phyloP scores from a whole-genome alignment of 371 early-diverging fungal genomes.

The Basidiobolus meristosporus region DNA sequence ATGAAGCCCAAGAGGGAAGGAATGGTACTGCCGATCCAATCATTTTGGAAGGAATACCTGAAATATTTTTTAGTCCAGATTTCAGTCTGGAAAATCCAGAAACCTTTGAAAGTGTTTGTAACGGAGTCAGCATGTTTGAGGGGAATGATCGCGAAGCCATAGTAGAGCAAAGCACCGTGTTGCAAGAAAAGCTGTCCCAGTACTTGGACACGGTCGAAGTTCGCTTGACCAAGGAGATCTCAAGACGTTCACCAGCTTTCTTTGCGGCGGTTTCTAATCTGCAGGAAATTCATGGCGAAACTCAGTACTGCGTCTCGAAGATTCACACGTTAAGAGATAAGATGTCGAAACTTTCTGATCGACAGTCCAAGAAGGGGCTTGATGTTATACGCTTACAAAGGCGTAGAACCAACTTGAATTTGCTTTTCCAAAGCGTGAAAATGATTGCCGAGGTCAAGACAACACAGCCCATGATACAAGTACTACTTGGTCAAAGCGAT shows the following conservation, averaged over 20 bases:
- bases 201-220: slow-evolving; percentile 84
- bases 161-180: slow-evolving; percentile 36
- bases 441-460: too few species aligned
- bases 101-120: slow-evolving; percentile 68
- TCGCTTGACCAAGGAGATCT: slow-evolving; percentile 77
- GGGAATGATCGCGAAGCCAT: slow-evolving; percentile 22
- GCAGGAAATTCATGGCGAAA: slow-evolving; percentile 75
- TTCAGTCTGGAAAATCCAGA: slow-evolving; percentile 77
- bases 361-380: too few species aligned
- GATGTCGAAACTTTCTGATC: too few species aligned
- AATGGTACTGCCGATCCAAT: too few species aligned
- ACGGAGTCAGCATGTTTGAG: slow-evolving; percentile 25
- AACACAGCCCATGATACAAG: too few species aligned
- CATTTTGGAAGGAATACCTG: slow-evolving; percentile 60
- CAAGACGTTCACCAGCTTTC: slow-evolving; percentile 72
- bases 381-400: too few species aligned
- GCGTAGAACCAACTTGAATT: too few species aligned
- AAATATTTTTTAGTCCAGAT: slow-evolving; percentile 61
- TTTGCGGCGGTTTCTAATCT: slow-evolving; percentile 83
- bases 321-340: too few species aligned
- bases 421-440: too few species aligned
- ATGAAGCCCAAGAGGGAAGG: too few species aligned
- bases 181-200: slow-evolving; percentile 77
- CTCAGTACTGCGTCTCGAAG: slow-evolving; percentile 62
- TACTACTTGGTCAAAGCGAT: too few species aligned